Evolutionary conservation across 371 early-diverging fungal species (phyloP), one percentile per base, ranked within the genome.

Genomic region (Coemansia sp.): DNA sequence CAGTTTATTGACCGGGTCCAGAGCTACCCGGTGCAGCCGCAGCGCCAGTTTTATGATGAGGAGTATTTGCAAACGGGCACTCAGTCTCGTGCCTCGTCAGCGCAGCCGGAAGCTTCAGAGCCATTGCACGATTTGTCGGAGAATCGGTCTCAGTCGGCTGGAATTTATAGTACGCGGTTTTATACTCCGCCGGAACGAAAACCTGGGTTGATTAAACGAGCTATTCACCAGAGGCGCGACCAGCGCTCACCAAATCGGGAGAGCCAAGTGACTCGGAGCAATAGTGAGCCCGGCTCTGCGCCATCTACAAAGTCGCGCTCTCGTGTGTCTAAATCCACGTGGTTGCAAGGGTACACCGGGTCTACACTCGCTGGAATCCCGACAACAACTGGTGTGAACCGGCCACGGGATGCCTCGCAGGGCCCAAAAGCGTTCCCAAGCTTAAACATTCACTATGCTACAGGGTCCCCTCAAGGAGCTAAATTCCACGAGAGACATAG

Each of bases 1-100:
- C 42, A 68, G 52, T 70, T 68, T 57, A 40, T 69, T 16, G 74
- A 62, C 48, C 30, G 40, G 26, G 25, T 67, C 14, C 55, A 30
- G 18, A 54, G 28, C 28, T 25, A 28, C 28, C 1, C 12, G 6
- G 55, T 16, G 7, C 12, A 14, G 55, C 55, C 25, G 9, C 28
- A 16, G 16, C 55, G 55, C 12, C 26, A 26, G 16, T 28, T 26
- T 18, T 26, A 14, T 18, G 30, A 54, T 12, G 55, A 54, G 0
- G 55, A 54, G 55, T 54, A 54, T 9, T 28, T 54, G 55, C 55
- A 28, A n/a, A 20, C 55, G 16, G 30, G 28, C 5, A 18, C 25
- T 5, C 55, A 25, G 26, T 16, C 14, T 6, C 50, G 50, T 20
- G 18, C 50, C 50, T 50, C 50, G 21, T 21, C 18, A 18, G 9